Percentiles rank a stretch among this genome's conserved stretches.
These are phyloP conservation scores for Prunus persica DNA, from an alignment of 306 rosid genomes.

Conservation along the genomic window Prunus_persica_NCBIv2 NC_034015.1:12986001-12986500, in stretches of 20 bases:
- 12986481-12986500: slow-evolving; percentile 57
- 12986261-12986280: neutral
- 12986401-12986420: slow-evolving; percentile 52
- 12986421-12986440: slow-evolving; percentile 43
- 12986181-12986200: neutral
- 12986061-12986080: neutral
- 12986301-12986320: slow-evolving; percentile 7
- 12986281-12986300: neutral
- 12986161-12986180: neutral
- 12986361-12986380: slow-evolving; percentile 53
- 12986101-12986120: neutral
- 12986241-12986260: neutral
- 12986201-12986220: neutral
- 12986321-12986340: slow-evolving; percentile 29
- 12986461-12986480: slow-evolving; percentile 45
- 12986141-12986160: neutral
- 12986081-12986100: neutral
- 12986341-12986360: slow-evolving; percentile 34
- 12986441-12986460: slow-evolving; percentile 46
- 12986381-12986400: slow-evolving; percentile 61
- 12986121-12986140: neutral
- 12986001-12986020: neutral
- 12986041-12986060: neutral
- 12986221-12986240: neutral
- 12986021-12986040: neutral